Evolutionary conservation across 257 asterid genomes (phyloP).

Genomic region (Solanum medicagineum): DNA sequence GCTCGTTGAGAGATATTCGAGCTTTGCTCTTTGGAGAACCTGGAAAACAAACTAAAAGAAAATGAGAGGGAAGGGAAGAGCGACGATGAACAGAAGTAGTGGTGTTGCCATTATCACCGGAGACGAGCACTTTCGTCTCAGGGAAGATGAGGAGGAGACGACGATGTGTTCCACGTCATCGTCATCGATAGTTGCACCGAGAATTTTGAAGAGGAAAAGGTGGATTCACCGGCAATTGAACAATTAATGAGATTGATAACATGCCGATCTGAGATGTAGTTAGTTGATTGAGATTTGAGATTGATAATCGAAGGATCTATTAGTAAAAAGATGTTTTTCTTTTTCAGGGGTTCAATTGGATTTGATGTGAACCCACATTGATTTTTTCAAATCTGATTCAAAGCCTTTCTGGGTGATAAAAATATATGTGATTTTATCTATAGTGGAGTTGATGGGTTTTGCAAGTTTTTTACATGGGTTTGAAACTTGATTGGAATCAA

Average conservation of each 20-base stretch:
- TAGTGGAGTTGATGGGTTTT: background rate
- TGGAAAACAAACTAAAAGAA: too few species aligned
- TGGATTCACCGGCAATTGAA: too few species aligned
- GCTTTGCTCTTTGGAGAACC: background rate
- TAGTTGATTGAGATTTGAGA: background rate
- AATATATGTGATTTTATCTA: background rate
- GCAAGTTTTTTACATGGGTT: background rate
- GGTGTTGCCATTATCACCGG: background rate
- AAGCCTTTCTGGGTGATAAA: background rate
- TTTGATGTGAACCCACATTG: background rate
- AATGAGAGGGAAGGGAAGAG: too few species aligned
- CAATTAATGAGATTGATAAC: too few species aligned
- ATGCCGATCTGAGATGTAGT: background rate
- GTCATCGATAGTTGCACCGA: too few species aligned
- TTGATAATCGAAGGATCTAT: too few species aligned
- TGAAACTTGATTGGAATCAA: too few species aligned
- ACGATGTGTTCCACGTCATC: too few species aligned
- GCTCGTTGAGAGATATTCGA: background rate
- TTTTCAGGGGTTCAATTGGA: background rate
- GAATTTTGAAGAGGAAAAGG: too few species aligned
- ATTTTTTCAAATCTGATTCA: background rate
- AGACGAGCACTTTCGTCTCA: too few species aligned
- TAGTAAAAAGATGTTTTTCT: background rate
- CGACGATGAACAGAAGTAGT: too few species aligned
- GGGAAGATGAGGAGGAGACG: too few species aligned